A percentile compares a stretch with the other conserved stretches of the same genome.
Conservation (phyloP, 345 rosid genomes). For the Salix viminalis region DNA sequence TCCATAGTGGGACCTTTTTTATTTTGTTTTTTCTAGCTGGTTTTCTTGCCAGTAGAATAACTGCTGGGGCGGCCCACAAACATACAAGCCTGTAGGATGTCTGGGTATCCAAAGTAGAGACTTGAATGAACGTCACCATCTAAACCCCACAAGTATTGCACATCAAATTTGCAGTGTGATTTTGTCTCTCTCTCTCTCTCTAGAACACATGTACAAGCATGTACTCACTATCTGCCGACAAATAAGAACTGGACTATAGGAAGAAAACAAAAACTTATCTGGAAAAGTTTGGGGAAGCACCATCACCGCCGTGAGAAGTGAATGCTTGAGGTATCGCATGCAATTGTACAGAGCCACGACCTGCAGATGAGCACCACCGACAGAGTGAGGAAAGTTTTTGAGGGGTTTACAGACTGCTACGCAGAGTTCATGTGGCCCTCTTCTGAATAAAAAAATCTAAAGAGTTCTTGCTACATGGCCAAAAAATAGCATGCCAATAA, state of each 20-base stretch:
- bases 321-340: no score
- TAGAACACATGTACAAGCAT: neutral
- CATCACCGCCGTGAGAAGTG: neutral
- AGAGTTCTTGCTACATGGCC: neutral
- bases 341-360: neutral
- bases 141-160: neutral
- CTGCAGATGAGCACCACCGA: neutral
- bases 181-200: neutral
- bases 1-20: slow-evolving; percentile 17
- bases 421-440: neutral
- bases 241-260: neutral
- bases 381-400: neutral
- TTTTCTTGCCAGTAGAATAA: slow-evolving; percentile 26
- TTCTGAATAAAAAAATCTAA: neutral
- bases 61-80: slow-evolving; percentile 30
- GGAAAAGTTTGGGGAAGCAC: neutral
- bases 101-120: slow-evolving; percentile 39
- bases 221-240: neutral
- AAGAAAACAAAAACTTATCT: neutral
- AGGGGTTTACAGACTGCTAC: neutral
- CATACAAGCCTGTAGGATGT: slow-evolving; percentile 30
- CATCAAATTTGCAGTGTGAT: neutral
- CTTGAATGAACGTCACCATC: slow-evolving; percentile 10
- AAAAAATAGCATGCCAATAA: neutral
- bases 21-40: neutral